Evolutionary conservation across 345 rosid genomes (phyloP).

Genomic region (Kernera saxatilis): DNA sequence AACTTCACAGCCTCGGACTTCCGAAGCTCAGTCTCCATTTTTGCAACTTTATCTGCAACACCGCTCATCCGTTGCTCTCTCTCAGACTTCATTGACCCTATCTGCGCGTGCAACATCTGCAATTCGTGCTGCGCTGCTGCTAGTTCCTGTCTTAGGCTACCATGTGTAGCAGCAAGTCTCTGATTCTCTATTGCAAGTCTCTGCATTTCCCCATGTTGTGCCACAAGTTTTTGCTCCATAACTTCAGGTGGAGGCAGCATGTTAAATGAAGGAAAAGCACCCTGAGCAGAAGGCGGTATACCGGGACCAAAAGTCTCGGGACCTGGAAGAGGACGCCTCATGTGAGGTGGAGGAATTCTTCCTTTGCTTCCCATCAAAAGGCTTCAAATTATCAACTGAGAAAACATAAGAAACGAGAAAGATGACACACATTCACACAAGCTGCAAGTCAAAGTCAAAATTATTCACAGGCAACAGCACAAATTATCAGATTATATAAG

Average conservation of each 20-base stretch:
- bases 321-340: constrained; percentile 62
- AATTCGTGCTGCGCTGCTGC: constrained; percentile 90
- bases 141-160: constrained; percentile 72
- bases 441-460: too few relatives aligned
- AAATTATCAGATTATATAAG: too few relatives aligned
- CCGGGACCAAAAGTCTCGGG: constrained; percentile 56
- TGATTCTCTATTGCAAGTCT: constrained; percentile 86
- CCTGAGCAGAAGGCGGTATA: constrained; percentile 44
- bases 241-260: constrained; percentile 78
- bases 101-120: constrained; percentile 70
- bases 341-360: constrained; percentile 66
- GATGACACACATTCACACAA: background rate
- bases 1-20: constrained; percentile 59
- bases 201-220: constrained; percentile 84
- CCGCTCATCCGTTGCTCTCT: constrained; percentile 75
- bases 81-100: constrained; percentile 63
- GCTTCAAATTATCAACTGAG: constrained; percentile 12
- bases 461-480: too few relatives aligned
- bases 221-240: constrained; percentile 82
- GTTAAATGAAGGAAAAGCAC: constrained; percentile 52
- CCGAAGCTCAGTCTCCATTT: constrained; percentile 75
- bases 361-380: constrained; percentile 74
- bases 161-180: constrained; percentile 78
- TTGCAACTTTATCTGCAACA: constrained; percentile 58
- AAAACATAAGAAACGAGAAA: background rate